Evolutionary conservation across 768 basidiomycete species (phyloP).

Genomic region (Daedaleopsis nitida): DNA sequence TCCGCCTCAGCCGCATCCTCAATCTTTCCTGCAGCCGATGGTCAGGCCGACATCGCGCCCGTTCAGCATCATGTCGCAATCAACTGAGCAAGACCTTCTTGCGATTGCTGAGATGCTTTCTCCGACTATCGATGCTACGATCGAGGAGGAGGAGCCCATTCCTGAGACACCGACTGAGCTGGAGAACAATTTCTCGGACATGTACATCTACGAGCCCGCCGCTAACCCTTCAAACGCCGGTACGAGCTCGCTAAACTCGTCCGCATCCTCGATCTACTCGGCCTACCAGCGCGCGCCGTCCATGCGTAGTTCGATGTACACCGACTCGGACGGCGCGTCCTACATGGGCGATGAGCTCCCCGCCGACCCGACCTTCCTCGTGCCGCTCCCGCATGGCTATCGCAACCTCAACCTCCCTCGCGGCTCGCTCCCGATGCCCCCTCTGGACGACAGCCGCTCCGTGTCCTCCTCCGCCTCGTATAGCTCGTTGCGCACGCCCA

Average conservation of each 20-base stretch:
- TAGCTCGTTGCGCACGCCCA: slow-evolving; percentile 31
- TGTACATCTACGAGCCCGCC: slow-evolving; percentile 8
- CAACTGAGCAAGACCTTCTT: slow-evolving; percentile 52
- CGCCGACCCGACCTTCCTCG: slow-evolving; percentile 24
- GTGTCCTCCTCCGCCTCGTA: slow-evolving; percentile 36
- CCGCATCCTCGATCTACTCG: slow-evolving; percentile 13
- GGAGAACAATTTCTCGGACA: slow-evolving; percentile 3
- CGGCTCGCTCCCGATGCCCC: slow-evolving; percentile 32
- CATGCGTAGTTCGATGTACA: slow-evolving; percentile 15
- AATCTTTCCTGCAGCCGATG: neutral
- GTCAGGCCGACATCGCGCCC: slow-evolving; percentile 31
- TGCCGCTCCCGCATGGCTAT: slow-evolving; percentile 21
- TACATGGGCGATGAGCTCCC: slow-evolving; percentile 30
- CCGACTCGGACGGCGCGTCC: slow-evolving; percentile 41
- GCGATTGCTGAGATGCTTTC: slow-evolving; percentile 53
- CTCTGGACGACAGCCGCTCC: slow-evolving; percentile 50
- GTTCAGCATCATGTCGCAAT: slow-evolving; percentile 46
- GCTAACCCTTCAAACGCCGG: slow-evolving; percentile 2
- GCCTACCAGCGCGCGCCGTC: slow-evolving; percentile 7
- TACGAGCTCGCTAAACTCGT: slow-evolving; percentile 6
- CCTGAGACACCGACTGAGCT: slow-evolving; percentile 23
- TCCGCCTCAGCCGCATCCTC: too few species aligned
- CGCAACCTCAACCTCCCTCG: slow-evolving; percentile 38
- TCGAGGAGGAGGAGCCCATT: slow-evolving; percentile 26
- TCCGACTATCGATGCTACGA: slow-evolving; percentile 31